Conservation (phyloP, 116 monocot genomes). For the Iris pallida region DNA sequence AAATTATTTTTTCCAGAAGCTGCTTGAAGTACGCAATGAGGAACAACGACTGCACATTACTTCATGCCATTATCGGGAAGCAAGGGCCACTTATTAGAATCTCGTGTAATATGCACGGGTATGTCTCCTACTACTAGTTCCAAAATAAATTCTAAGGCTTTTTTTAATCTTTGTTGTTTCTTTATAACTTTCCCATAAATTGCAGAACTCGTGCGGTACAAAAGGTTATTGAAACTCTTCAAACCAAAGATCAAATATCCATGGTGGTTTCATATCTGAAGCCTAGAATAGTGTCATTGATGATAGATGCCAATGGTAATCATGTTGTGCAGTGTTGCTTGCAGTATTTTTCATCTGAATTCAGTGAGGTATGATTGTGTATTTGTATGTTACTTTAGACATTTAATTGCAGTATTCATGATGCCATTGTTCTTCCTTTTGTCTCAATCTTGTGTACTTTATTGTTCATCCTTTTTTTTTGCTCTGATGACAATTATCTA, state of each 20-base stretch:
- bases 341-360: conserved; percentile 20
- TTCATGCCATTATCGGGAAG: conserved; percentile 35
- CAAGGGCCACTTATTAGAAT: conserved; percentile 29
- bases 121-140: not conserved
- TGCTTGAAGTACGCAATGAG: conserved; percentile 53
- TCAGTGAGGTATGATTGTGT: conserved; percentile 22
- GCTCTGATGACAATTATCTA: too few species aligned
- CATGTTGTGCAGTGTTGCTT: conserved; percentile 47
- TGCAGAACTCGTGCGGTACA: conserved; percentile 58
- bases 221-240: conserved; percentile 54
- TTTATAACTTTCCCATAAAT: conserved; percentile 4
- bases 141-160: not conserved
- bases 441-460: too few species aligned
- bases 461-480: too few species aligned
- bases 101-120: conserved; percentile 71
- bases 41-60: conserved; percentile 39
- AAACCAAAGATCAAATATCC: conserved; percentile 26
- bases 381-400: not conserved
- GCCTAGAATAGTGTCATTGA: conserved; percentile 21
- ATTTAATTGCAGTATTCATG: too few species aligned
- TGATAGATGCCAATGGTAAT: conserved; percentile 45
- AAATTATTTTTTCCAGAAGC: conserved; percentile 56
- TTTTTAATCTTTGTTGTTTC: not conserved
- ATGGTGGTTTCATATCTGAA: conserved; percentile 33
- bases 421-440: too few species aligned